Percentiles rank a stretch among this genome's conserved stretches.
phyloP scores from a whole-genome alignment of 768 basidiomycete genomes.

The Cantharellus cinnabarinus region DNA sequence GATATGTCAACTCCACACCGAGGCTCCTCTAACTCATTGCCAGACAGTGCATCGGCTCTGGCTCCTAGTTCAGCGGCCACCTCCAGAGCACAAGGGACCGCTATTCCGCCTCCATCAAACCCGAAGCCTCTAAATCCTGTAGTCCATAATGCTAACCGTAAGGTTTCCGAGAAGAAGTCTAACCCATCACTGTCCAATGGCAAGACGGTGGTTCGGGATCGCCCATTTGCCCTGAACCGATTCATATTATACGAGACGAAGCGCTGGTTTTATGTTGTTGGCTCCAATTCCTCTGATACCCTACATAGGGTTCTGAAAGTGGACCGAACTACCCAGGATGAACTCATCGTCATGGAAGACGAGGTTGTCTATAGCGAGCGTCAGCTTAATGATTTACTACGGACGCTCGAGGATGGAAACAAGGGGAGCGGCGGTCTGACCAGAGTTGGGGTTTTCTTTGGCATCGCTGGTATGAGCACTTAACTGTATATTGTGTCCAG shows the following conservation, averaged over 20 bases:
- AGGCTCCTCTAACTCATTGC: too few species aligned
- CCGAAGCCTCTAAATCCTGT: too few species aligned
- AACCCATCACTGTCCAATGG: too few species aligned
- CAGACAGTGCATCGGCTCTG: too few species aligned
- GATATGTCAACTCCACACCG: too few species aligned
- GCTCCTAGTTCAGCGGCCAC: too few species aligned
- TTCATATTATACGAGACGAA: constrained; percentile 89
- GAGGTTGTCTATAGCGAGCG: constrained; percentile 70
- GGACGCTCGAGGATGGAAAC: constrained; percentile 93
- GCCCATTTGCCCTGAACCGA: constrained; percentile 31
- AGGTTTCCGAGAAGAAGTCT: too few species aligned
- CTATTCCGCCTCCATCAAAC: too few species aligned
- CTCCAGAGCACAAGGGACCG: too few species aligned
- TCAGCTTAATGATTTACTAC: constrained; percentile 78
- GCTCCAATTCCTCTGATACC: constrained; percentile 72
- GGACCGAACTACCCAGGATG: constrained; percentile 62
- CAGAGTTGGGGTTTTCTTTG: constrained; percentile 59
- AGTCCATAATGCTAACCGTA: too few species aligned
- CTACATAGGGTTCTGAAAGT: constrained; percentile 86
- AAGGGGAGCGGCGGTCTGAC: constrained; percentile 71
- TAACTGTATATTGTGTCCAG: neutral
- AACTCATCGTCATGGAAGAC: constrained; percentile 67
- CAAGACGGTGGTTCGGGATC: too few species aligned
- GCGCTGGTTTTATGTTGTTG: constrained; percentile 77
- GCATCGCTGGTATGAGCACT: constrained; percentile 42